Base-by-base conservation (phyloP, 768 basidiomycete genomes). In the Arthromyces matolae region DNA sequence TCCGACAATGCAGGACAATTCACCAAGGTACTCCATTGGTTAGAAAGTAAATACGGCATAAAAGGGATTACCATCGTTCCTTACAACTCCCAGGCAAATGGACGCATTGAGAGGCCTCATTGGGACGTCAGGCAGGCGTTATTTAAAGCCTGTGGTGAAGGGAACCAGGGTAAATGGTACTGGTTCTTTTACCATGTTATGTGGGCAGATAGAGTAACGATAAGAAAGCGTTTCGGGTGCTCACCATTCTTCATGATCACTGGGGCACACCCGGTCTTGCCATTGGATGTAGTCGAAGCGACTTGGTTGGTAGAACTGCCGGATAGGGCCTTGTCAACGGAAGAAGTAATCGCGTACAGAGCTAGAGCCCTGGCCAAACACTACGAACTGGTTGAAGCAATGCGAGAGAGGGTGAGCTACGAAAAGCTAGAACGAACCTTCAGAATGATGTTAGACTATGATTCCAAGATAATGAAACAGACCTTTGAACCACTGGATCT, bases 181-280 rank as follows among this genome's bases (percentile, higher is more conserved):
- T 7, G n/a, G 0, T 42, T 62, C 0, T 57, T 52, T 0, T 56
- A 60, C 3, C 54, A 56, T 1, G 58, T 66, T 6, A 59, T 69
- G 37, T 70, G 64, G 64, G 64, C 68, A 0, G 65, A 70, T 32
- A 41, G 61, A 2, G 55, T 68, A 2, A 64, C 68, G 0, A 60
- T 62, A 5, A 53, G 62, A 20, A 61, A 59, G 37, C 40, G 55
- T 0, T 63, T 57, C 0, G 68, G 70, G 0, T 64, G 61, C 51
- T 69, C 64, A 12, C 70, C 70, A 0, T 71, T 60, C 44, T 68
- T 61, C 39, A 51, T 66, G 37, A 64, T 61, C 0, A 60, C 64
- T 18, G 63, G 71, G 0, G 51, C 64, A 1, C 58, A 72, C 24
- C 68, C 72, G 0, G 8, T 70, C 2, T 49, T 67, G 8, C 67